Evolutionary conservation across 169 alveolate species (phyloP), one percentile per base, ranked within the genome.

Genomic region (Plasmodium adleri): DNA sequence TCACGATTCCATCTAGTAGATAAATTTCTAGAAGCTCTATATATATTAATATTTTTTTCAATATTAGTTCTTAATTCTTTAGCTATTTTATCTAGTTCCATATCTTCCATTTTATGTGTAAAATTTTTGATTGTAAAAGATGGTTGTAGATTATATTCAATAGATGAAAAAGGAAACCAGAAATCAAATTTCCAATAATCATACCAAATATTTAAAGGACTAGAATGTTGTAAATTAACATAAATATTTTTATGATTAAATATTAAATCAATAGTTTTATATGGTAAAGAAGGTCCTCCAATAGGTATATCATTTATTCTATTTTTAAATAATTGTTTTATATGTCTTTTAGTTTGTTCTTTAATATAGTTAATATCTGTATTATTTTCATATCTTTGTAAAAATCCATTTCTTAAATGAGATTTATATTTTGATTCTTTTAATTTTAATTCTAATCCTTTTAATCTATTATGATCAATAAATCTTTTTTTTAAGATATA

Each of bases 1-100:
- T 94, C 96, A 60, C 88, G 90, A 89, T 95, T 95, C 96, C 96
- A 95, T 43, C 96, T 75, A 24, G 97, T 95, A 56, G 92, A 92
- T 63, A 95, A 93, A 88, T 95, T 95, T 74, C 95, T 95, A 45
- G 97, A 94, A 26, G 83, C 92, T 72, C 97, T 87, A 78, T 92
- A 94, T 56, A 93, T 74, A 52, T 88, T 91, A n/a, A 93, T 75
- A 78, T 74, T 70, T 39, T 92, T 70, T 50, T 93, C 94, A 68
- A 93, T 67, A 64, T 70, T 90, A 9, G 74, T 87, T 59, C 92
- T 64, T 58, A 93, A 71, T 26, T 91, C 92, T 67, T 83, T 62
- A 39, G 93, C 87, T 28, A 93, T 39, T 49, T 91, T 90, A 66
- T 93, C 89, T 45, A 93, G 60, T 32, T 91, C 94, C 80, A 91